phyloP scores from a whole-genome alignment of 176 grass and related monocot species.

The Lolium multiflorum region DNA sequence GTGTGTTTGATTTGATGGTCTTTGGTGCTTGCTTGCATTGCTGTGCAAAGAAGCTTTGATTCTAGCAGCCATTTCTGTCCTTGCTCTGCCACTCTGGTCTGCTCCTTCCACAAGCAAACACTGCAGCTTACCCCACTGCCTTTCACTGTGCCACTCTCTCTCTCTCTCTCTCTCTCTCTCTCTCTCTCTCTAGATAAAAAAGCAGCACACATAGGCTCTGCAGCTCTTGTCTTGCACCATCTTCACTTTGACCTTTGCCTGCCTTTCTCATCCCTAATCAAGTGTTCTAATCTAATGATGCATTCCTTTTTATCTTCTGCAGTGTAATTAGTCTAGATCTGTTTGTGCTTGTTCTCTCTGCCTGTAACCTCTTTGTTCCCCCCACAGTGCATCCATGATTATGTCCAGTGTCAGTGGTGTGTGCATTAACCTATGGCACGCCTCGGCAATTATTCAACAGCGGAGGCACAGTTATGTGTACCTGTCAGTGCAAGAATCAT shows the following conservation, averaged over 20 bases:
- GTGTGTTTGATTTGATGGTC: constrained; percentile 25
- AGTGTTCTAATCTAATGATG: constrained; percentile 48
- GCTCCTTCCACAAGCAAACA: constrained; percentile 62
- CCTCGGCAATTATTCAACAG: constrained; percentile 9
- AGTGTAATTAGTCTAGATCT: neutral
- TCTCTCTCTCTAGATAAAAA: constrained; percentile 35
- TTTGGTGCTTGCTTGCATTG: constrained; percentile 60
- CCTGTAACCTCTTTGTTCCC: neutral
- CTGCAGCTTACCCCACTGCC: constrained; percentile 40
- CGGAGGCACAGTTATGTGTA: constrained; percentile 38
- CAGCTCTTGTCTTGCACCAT: constrained; percentile 49
- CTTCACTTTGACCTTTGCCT: constrained; percentile 36
- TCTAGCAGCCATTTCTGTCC: constrained; percentile 42
- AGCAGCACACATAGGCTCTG: constrained; percentile 29
- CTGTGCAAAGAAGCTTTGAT: constrained; percentile 82
- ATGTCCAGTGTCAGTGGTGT: constrained; percentile 24
- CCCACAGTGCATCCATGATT: constrained; percentile 39
- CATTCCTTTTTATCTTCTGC: constrained; percentile 15
- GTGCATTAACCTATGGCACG: constrained; percentile 42
- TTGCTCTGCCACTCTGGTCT: constrained; percentile 53
- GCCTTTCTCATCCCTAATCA: constrained; percentile 49
- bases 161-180: constrained; percentile 37
- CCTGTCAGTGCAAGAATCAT: neutral
- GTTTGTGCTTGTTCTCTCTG: neutral
- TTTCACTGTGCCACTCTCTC: constrained; percentile 3